phyloP scores from a whole-genome alignment of 352 stramenopile species.

The Pythium aquatile region DNA sequence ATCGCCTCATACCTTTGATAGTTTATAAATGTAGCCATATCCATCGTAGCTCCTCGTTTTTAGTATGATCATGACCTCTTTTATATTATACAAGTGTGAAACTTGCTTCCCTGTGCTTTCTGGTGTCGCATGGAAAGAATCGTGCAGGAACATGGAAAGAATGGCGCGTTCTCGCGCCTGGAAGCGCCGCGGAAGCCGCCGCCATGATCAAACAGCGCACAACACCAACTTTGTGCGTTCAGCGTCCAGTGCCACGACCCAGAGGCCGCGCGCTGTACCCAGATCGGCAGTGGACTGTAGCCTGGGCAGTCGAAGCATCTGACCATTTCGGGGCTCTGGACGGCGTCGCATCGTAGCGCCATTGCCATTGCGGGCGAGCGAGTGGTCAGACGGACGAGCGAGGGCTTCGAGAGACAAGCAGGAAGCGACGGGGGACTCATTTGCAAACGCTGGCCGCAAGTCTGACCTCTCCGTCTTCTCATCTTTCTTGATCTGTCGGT shows the following conservation, averaged over 20 bases:
- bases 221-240: neutral
- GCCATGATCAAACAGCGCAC: neutral
- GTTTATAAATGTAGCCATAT: neutral
- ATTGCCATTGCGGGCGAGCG: neutral
- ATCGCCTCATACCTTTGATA: neutral
- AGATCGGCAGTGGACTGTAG: neutral
- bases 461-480: neutral
- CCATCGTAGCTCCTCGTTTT: neutral
- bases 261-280: neutral
- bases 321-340: constrained; percentile 17
- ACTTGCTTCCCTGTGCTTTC: neutral
- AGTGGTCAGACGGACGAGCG: neutral
- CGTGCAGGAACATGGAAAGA: constrained; percentile 20
- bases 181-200: constrained; percentile 13
- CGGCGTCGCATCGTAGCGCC: neutral
- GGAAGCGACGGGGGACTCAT: neutral
- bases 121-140: constrained; percentile 12
- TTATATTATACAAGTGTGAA: neutral
- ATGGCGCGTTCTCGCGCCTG: constrained; percentile 10
- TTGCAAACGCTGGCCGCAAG: neutral
- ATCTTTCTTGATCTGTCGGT: neutral
- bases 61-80: neutral
- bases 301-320: neutral
- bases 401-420: neutral
- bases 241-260: neutral